phyloP scores from a whole-genome alignment of 192 early-diverging fungal species.

The Chytriomyces sp. region DNA sequence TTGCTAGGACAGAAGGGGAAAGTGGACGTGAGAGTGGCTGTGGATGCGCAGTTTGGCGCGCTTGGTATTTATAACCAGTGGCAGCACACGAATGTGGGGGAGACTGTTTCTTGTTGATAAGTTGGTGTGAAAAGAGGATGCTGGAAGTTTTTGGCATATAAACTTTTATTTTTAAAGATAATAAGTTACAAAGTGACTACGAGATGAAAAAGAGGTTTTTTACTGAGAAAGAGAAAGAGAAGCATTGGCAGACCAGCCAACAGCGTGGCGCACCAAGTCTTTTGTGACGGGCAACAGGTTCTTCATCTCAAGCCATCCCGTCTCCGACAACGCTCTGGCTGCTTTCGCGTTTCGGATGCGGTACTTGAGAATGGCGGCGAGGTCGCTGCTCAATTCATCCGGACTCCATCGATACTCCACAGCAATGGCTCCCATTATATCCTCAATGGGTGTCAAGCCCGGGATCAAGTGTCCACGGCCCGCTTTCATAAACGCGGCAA shows the following conservation, averaged over 20 bases:
- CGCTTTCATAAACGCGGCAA: not conserved
- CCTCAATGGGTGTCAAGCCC: not conserved
- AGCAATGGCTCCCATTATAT: constrained; percentile 15
- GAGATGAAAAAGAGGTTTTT: too few species aligned
- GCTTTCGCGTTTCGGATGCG: constrained; percentile 15
- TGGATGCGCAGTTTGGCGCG: not conserved
- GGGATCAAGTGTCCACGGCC: not conserved
- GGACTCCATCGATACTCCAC: constrained; percentile 7
- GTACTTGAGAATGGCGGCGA: constrained; percentile 6
- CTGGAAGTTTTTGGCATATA: too few species aligned
- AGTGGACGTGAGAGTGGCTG: not conserved
- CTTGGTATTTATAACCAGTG: not conserved
- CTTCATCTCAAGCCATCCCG: constrained; percentile 23
- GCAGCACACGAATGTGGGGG: not conserved
- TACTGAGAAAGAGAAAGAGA: not conserved
- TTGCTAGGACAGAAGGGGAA: not conserved
- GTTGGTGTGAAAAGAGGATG: too few species aligned
- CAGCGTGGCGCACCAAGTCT: constrained; percentile 11
- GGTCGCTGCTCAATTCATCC: constrained; percentile 4
- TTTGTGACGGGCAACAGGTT: constrained; percentile 20
- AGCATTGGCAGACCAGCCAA: constrained; percentile 5
- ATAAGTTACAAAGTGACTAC: too few species aligned
- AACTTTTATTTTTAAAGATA: too few species aligned
- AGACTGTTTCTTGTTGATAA: too few species aligned
- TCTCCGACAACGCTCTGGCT: not conserved